A percentile compares a stretch with the other conserved stretches of the same genome.
Conservation (phyloP, 208 protist genomes). For the Trypanosoma melophagium region DNA sequence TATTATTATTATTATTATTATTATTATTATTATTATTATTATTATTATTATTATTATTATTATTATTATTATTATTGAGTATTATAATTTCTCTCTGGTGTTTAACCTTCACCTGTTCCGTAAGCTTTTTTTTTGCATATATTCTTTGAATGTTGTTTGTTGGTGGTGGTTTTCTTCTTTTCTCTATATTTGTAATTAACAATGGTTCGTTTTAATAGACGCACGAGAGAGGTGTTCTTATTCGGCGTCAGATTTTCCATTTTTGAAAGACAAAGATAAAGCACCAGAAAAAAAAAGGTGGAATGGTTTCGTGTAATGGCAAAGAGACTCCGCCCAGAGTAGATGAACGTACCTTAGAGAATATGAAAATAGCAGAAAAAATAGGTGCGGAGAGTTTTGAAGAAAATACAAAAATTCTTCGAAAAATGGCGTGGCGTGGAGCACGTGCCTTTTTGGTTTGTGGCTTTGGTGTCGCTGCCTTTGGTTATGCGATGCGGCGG, state of each 20-base stretch:
- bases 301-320: conserved; percentile 2
- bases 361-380: conserved; percentile 54
- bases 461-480: conserved; percentile 46
- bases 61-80: no score
- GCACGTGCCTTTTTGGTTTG: conserved; percentile 67
- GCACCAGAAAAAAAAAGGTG: not conserved
- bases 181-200: no score
- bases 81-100: no score
- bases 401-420: conserved; percentile 77
- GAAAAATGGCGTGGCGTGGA: conserved; percentile 59
- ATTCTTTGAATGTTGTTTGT: no score
- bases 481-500: conserved; percentile 49
- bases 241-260: not conserved
- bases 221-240: not conserved
- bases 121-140: no score
- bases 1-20: no score
- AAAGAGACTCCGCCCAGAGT: conserved; percentile 12
- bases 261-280: not conserved
- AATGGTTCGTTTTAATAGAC: no score
- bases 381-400: conserved; percentile 70
- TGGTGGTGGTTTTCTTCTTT: no score
- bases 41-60: no score
- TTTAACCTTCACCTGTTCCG: no score
- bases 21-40: no score
- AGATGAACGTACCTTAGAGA: conserved; percentile 47